These are phyloP conservation scores for Rhodotorula mucilaginosa DNA, from an alignment of 1,284 basidiomycete species.

Conservation along the genomic window DNA sequence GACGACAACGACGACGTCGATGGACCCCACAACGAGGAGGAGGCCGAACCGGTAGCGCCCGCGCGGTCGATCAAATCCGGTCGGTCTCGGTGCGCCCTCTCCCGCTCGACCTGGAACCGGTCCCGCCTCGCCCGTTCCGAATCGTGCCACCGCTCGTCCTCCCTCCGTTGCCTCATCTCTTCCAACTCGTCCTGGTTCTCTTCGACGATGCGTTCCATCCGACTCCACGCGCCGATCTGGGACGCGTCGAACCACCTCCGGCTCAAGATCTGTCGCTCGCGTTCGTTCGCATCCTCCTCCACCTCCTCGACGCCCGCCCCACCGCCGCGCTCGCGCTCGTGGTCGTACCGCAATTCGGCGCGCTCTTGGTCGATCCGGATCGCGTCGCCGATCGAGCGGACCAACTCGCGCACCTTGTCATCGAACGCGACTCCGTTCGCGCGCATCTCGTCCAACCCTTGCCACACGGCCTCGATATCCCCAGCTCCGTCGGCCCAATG, in stretches of 20 bases:
- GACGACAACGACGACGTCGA: not conserved
- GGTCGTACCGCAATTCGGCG: conserved; percentile 15
- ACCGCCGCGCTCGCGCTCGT: not conserved
- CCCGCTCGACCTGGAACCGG: not conserved
- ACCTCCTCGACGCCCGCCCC: not conserved
- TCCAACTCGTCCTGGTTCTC: conserved; percentile 22
- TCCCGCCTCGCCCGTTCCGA: not conserved
- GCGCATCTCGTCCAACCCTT: conserved; percentile 34
- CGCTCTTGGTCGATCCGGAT: conserved; percentile 27
- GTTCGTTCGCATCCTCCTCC: too few relatives aligned
- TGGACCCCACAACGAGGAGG: not conserved
- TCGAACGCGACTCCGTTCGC: conserved; percentile 24
- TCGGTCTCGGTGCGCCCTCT: not conserved
- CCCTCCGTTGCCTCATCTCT: not conserved
- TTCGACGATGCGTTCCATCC: conserved; percentile 36
- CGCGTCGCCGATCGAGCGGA: conserved; percentile 24
- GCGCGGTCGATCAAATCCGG: not conserved
- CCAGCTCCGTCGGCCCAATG: conserved; percentile 22
- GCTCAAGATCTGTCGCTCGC: not conserved
- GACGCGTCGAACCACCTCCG: not conserved
- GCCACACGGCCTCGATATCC: conserved; percentile 28
- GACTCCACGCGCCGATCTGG: conserved; percentile 25
- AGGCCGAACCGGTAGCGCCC: not conserved
- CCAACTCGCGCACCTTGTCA: conserved; percentile 17
- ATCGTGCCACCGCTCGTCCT: conserved; percentile 8